phyloP scores from a whole-genome alignment of 352 stramenopile genomes.

The Globisporangium middletonii region DNA sequence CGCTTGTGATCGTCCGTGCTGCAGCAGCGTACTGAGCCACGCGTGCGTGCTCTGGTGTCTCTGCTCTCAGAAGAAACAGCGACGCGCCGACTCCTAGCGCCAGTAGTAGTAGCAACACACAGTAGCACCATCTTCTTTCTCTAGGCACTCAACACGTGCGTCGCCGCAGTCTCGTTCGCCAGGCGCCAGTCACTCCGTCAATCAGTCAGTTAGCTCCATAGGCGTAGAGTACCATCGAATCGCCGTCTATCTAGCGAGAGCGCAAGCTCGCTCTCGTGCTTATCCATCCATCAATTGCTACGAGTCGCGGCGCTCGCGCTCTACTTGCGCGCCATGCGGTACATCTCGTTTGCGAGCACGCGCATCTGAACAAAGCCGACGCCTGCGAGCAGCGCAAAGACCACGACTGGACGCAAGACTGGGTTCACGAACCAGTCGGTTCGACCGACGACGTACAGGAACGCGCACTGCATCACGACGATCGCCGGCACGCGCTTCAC shows the following conservation, averaged over 20 bases:
- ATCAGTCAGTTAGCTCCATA: too few species aligned
- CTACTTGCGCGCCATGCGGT: constrained; percentile 41
- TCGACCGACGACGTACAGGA: constrained; percentile 56
- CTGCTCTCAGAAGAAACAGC: constrained; percentile 42
- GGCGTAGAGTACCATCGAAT: too few species aligned
- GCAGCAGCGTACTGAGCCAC: neutral
- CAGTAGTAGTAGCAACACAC: too few species aligned
- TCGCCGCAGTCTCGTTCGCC: too few species aligned
- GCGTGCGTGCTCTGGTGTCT: constrained; percentile 9
- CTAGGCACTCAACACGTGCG: neutral
- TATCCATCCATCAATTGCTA: neutral
- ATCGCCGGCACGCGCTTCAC: constrained; percentile 45
- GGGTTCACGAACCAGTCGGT: constrained; percentile 75
- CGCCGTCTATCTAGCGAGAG: too few species aligned
- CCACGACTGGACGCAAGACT: constrained; percentile 63
- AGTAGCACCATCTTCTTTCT: neutral
- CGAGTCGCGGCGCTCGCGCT: neutral
- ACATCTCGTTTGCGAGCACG: constrained; percentile 55
- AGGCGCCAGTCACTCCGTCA: too few species aligned
- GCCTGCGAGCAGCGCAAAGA: constrained; percentile 38
- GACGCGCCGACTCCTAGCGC: constrained; percentile 41
- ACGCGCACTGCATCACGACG: constrained; percentile 35
- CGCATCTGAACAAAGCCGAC: constrained; percentile 38
- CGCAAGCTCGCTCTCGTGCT: too few species aligned
- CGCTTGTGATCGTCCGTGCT: neutral